These are phyloP conservation scores for Trichoderma arundinaceum DNA, from an alignment of 2,329 filamentous ascomycete genomes.

Conservation along the genomic window DNA sequence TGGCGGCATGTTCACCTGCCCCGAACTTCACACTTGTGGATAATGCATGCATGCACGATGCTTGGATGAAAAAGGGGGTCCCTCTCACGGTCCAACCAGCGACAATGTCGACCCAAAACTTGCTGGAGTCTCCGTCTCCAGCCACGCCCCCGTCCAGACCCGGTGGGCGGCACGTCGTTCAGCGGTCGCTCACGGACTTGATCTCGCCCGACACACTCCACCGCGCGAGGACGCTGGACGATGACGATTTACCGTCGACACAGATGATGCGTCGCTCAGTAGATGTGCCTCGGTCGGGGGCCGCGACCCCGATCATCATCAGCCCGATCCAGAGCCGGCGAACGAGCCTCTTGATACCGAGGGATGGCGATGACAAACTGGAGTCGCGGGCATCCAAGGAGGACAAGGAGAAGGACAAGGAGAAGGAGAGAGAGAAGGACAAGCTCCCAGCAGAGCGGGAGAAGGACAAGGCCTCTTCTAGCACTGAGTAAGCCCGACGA, in stretches of 20 bases:
- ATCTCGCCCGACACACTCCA: constrained; percentile 53
- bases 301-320: constrained; percentile 49
- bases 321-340: constrained; percentile 53
- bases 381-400: constrained; percentile 45
- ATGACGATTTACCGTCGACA: constrained; percentile 37
- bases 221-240: constrained; percentile 37
- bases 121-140: constrained; percentile 36
- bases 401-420: constrained; percentile 42
- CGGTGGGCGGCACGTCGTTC: constrained; percentile 57
- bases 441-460: constrained; percentile 48
- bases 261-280: constrained; percentile 47
- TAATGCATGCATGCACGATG: constrained; percentile 27
- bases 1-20: constrained; percentile 7
- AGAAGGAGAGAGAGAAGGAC: background rate
- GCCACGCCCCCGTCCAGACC: constrained; percentile 34
- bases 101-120: constrained; percentile 33
- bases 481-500: constrained; percentile 42
- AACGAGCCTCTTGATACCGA: constrained; percentile 48
- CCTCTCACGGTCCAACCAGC: constrained; percentile 24
- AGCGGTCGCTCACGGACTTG: constrained; percentile 61
- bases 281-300: constrained; percentile 54
- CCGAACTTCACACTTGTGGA: constrained; percentile 8
- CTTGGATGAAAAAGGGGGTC: constrained; percentile 26
- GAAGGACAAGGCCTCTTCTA: constrained; percentile 37
- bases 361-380: constrained; percentile 39